Percentiles rank a stretch among this genome's conserved stretches.
These are phyloP conservation scores for Nannizzia gypsea DNA, from an alignment of 2,329 filamentous ascomycete genomes.

Conservation along the genomic window DNA sequence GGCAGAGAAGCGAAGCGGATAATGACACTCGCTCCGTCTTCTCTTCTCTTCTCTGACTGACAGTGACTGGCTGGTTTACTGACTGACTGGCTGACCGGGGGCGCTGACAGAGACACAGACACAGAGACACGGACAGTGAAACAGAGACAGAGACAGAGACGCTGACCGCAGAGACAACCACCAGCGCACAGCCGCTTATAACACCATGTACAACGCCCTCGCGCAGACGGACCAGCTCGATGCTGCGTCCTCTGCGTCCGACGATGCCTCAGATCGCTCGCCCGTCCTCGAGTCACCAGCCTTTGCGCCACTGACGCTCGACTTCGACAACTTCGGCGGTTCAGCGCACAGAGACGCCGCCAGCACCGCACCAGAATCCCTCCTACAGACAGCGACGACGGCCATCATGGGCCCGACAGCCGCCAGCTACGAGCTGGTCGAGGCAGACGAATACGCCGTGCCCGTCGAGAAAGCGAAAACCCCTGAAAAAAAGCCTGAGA, in stretches of 20 bases:
- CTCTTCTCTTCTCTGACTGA: background rate
- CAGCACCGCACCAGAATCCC: conserved; percentile 16
- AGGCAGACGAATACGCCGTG: conserved; percentile 34
- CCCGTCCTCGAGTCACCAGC: conserved; percentile 17
- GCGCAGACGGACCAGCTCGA: conserved; percentile 30
- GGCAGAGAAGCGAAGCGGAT: background rate
- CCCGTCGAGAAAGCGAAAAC: background rate
- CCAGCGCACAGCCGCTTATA: background rate
- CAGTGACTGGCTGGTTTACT: background rate
- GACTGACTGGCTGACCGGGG: no score
- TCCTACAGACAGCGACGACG: conserved; percentile 8
- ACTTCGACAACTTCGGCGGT: conserved; percentile 24
- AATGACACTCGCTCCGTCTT: background rate
- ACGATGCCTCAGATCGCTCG: conserved; percentile 24
- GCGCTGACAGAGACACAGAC: background rate
- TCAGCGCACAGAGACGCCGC: conserved; percentile 16
- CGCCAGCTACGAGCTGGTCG: conserved; percentile 35
- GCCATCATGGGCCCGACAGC: conserved; percentile 9
- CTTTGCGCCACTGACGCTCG: conserved; percentile 23
- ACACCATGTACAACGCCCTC: conserved; percentile 35
- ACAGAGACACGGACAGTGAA: no score
- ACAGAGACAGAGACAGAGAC: background rate
- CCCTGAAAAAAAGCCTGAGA: background rate
- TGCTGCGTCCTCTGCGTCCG: conserved; percentile 24
- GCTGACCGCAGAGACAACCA: background rate